These are phyloP conservation scores for Epicoccum sorghinum DNA, from an alignment of 2,329 filamentous ascomycete genomes.

Conservation along the genomic window DNA sequence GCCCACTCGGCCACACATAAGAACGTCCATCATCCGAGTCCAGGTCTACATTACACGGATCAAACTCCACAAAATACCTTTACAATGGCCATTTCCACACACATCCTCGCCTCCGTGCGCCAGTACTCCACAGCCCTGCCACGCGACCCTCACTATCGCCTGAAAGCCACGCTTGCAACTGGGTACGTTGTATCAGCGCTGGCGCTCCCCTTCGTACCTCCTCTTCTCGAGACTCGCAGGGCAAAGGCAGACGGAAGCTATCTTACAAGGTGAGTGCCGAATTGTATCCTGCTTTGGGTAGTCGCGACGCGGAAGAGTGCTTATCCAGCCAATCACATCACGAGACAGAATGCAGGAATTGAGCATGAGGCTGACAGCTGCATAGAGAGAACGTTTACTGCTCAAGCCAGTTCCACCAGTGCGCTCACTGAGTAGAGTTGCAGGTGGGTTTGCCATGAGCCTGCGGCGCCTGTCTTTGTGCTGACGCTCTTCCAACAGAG, in stretches of 20 bases:
- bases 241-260: slow-evolving; percentile 46
- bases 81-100: slow-evolving; percentile 41
- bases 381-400: slow-evolving; percentile 37
- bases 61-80: not conserved
- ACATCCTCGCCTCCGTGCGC: slow-evolving; percentile 40
- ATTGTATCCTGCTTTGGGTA: not conserved
- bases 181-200: slow-evolving; percentile 48
- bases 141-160: slow-evolving; percentile 43
- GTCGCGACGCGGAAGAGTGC: not conserved
- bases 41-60: not conserved
- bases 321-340: slow-evolving; percentile 1
- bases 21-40: too few relatives aligned
- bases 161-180: slow-evolving; percentile 46
- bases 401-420: slow-evolving; percentile 34
- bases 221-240: slow-evolving; percentile 45
- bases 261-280: slow-evolving; percentile 42
- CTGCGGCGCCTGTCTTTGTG: not conserved
- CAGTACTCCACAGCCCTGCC: slow-evolving; percentile 45
- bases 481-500: not conserved
- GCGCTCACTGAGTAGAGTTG: slow-evolving; percentile 24
- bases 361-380: slow-evolving; percentile 3
- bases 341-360: not conserved
- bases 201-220: slow-evolving; percentile 49
- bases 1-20: not conserved
- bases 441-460: not conserved